These are phyloP conservation scores for Calonectria pauciramosa DNA, from an alignment of 2,329 filamentous ascomycete genomes.

Conservation along the genomic window DNA sequence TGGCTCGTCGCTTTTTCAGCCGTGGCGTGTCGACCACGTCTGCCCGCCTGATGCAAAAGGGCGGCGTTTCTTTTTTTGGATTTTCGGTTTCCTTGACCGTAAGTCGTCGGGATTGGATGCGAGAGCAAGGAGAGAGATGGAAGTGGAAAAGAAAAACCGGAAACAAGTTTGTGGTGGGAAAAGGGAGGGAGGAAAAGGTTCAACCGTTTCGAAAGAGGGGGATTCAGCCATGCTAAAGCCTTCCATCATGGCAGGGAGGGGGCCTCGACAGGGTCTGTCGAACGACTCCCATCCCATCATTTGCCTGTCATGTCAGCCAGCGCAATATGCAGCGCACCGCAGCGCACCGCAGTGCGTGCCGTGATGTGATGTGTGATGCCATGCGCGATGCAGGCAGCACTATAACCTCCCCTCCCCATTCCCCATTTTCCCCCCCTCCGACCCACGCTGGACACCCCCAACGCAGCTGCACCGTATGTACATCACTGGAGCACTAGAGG, in stretches of 20 bases:
- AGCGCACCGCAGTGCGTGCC: conserved; percentile 5
- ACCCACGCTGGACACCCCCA: not conserved
- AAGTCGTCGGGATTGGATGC: not conserved
- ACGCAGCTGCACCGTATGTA: conserved; percentile 2
- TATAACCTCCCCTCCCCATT: conserved; percentile 4
- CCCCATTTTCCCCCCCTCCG: not conserved
- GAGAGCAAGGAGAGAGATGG: not conserved
- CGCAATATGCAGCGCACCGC: conserved; percentile 18
- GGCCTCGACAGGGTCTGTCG: conserved; percentile 21
- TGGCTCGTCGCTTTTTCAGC: conserved; percentile 1
- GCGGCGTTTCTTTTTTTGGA: not conserved
- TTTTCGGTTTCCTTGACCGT: not conserved
- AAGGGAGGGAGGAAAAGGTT: not conserved
- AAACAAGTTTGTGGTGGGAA: not conserved
- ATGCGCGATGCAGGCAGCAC: conserved; percentile 18
- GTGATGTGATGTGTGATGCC: conserved; percentile 23
- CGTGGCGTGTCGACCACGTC: conserved; percentile 4
- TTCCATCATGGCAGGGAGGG: conserved; percentile 17
- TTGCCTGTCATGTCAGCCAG: conserved; percentile 21
- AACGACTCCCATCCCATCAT: conserved; percentile 27
- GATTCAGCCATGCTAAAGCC: conserved; percentile 13
- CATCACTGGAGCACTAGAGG: not conserved
- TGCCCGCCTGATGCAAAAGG: not conserved
- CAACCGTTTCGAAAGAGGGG: conserved; percentile 11
- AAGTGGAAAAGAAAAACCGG: not conserved